phyloP scores from a whole-genome alignment of 371 early-diverging fungal genomes.

The Vavraia culicis region DNA sequence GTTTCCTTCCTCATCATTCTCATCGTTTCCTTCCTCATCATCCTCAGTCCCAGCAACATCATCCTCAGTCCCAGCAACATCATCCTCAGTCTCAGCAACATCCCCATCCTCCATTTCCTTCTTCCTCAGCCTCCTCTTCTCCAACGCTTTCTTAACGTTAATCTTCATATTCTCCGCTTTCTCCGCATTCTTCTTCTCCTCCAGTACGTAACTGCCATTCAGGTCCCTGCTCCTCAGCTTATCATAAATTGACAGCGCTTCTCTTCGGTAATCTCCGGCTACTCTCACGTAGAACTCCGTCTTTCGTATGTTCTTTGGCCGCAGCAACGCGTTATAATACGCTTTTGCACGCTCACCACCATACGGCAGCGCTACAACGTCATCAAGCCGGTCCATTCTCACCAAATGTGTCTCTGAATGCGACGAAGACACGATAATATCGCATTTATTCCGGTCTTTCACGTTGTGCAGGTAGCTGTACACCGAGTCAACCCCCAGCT shows the following conservation, averaged over 20 bases:
- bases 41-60: slow-evolving; percentile 2
- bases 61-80: neutral
- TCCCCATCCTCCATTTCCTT: slow-evolving; percentile 1
- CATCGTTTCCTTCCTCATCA: slow-evolving; percentile 11
- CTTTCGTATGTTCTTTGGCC: no score
- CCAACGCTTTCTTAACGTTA: neutral
- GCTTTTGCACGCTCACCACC: neutral
- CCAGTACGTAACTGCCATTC: neutral
- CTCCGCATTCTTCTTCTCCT: neutral
- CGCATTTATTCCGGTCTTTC: neutral
- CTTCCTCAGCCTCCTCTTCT: neutral
- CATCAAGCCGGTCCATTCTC: no score
- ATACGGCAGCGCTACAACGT: no score
- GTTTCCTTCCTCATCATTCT: neutral
- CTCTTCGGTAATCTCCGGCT: neutral
- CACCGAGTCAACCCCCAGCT: slow-evolving; percentile 38
- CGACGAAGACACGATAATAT: no score
- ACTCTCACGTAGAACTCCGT: neutral
- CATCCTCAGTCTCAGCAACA: neutral
- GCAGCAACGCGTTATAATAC: no score
- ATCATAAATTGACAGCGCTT: neutral
- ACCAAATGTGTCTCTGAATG: no score
- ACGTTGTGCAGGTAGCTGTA: slow-evolving; percentile 37
- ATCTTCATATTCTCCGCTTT: neutral
- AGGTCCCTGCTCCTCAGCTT: slow-evolving; percentile 2